Conservation (phyloP, 2,329 filamentous ascomycete species). For the Xylariaceae sp. region DNA sequence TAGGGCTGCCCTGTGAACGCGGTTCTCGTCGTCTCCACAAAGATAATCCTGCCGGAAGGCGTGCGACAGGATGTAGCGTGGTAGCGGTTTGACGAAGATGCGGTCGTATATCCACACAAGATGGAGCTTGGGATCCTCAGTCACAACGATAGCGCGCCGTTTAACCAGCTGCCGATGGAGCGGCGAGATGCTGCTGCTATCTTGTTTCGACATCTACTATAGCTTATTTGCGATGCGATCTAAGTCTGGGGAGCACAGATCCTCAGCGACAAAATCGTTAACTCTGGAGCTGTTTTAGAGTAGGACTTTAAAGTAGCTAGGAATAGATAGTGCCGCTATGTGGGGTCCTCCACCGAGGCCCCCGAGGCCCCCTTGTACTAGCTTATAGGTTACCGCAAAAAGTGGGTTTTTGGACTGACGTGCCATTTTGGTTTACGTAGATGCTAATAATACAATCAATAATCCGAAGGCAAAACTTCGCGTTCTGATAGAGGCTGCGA, state of each 20-base stretch:
- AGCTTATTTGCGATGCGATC: not conserved
- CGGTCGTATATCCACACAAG: conserved; percentile 30
- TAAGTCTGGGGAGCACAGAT: conserved; percentile 11
- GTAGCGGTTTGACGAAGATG: conserved; percentile 36
- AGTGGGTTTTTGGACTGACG: not conserved
- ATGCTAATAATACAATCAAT: not conserved
- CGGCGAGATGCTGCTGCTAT: conserved; percentile 19
- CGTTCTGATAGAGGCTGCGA: not conserved
- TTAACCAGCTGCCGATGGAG: conserved; percentile 32
- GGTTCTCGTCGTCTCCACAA: conserved; percentile 1
- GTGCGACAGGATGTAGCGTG: conserved; percentile 26
- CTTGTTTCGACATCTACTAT: conserved; percentile 9
- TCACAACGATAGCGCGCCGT: conserved; percentile 30
- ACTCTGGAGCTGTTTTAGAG: conserved; percentile 3
- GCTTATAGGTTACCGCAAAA: conserved; percentile 7
- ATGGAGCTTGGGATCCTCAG: conserved; percentile 35
- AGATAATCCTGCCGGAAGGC: conserved; percentile 27
- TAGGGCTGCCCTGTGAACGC: conserved; percentile 20
- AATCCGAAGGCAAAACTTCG: not conserved
- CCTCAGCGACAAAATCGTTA: conserved; percentile 6
- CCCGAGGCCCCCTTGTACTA: not conserved
- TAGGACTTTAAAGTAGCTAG: conserved; percentile 10
- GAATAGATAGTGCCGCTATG: conserved; percentile 2
- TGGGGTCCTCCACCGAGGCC: not conserved
- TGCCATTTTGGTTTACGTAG: not conserved